Evolutionary conservation across 2,329 filamentous ascomycete species (phyloP).

Genomic region (Pestalotiopsis sp.): DNA sequence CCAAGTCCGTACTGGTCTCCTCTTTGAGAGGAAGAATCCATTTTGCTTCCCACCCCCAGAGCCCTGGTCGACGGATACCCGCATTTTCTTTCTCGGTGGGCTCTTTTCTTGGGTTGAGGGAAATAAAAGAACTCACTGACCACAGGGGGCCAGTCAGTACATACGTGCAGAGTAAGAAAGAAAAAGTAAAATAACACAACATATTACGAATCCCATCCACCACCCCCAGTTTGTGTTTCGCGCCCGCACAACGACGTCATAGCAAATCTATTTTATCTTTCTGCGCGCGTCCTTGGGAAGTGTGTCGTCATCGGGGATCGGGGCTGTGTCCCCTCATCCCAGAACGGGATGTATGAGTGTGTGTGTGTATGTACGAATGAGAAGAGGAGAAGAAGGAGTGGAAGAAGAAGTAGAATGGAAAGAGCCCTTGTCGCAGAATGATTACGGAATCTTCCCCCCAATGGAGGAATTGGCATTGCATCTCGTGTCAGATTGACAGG

Average conservation of each 20-base stretch:
- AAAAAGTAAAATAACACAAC: neutral
- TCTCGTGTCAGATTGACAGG: neutral
- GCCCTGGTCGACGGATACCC: neutral
- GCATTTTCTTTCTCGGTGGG: neutral
- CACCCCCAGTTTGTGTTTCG: neutral
- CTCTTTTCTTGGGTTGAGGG: neutral
- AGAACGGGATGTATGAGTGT: neutral
- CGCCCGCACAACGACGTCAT: slow-evolving; percentile 9
- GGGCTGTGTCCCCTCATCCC: neutral
- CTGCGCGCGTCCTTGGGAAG: neutral
- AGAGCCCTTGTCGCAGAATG: neutral
- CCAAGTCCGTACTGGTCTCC: neutral
- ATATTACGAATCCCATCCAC: neutral
- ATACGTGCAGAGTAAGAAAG: neutral
- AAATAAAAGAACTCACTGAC: neutral
- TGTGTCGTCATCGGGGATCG: slow-evolving; percentile 4
- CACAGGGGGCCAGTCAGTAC: no score
- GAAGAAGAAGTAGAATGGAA: neutral
- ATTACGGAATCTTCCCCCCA: neutral
- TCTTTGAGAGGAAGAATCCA: neutral
- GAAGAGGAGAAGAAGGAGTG: neutral
- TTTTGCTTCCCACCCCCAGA: neutral
- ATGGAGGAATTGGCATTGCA: neutral
- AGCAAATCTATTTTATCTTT: neutral
- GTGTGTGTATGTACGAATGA: neutral